These are phyloP conservation scores for Pochonia chlamydosporia DNA, from an alignment of 2,329 filamentous ascomycete genomes.

Conservation along the genomic window DNA sequence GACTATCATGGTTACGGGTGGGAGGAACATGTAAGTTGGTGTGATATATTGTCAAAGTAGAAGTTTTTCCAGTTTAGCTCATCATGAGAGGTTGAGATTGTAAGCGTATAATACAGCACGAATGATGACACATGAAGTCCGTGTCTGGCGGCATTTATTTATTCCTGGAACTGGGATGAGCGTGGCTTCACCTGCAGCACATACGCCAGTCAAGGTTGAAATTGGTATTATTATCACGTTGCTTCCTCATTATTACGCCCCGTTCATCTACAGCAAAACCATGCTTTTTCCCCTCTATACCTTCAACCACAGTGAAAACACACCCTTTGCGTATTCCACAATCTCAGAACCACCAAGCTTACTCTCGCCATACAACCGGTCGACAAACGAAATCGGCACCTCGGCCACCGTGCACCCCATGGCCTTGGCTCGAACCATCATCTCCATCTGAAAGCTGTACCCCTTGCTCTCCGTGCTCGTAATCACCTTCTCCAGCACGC, in stretches of 20 bases:
- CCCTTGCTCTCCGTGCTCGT: constrained; percentile 89
- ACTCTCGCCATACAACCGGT: constrained; percentile 89
- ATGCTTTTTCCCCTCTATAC: constrained; percentile 40
- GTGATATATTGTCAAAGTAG: too few relatives aligned
- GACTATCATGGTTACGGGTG: constrained; percentile 81
- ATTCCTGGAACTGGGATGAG: too few relatives aligned
- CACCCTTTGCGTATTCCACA: constrained; percentile 89
- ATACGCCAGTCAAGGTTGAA: too few relatives aligned
- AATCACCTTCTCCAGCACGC: constrained; percentile 85
- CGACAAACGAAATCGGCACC: constrained; percentile 94
- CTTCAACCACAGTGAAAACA: constrained; percentile 71
- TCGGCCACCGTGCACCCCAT: constrained; percentile 93
- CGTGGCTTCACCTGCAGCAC: too few relatives aligned
- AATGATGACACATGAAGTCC: not conserved
- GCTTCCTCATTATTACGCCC: not conserved
- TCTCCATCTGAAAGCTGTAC: constrained; percentile 99
- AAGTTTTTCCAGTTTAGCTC: too few relatives aligned
- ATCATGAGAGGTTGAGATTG: too few relatives aligned
- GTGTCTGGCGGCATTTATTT: not conserved
- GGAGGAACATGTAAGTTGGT: constrained; percentile 51
- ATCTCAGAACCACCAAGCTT: constrained; percentile 96
- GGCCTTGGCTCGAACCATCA: constrained; percentile 95
- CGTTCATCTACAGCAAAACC: not conserved
- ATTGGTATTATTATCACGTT: not conserved
- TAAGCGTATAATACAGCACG: not conserved